phyloP scores from a whole-genome alignment of 1,139 yeast genomes.

The Yamadazyma siamensis region DNA sequence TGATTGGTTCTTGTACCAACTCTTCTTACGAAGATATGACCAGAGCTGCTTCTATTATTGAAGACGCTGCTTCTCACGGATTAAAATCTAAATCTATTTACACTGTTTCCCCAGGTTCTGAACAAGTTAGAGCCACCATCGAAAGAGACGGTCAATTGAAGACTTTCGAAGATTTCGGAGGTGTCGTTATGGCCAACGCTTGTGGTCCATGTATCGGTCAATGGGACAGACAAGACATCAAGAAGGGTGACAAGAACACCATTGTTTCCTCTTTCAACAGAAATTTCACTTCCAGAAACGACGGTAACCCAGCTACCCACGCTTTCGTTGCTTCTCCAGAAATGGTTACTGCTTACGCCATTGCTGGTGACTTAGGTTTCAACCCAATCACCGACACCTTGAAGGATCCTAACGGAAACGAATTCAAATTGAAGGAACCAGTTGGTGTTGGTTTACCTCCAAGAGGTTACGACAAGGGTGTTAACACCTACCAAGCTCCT shows the following conservation, averaged over 20 bases:
- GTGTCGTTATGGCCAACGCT: constrained; percentile 94
- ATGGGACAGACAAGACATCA: constrained; percentile 97
- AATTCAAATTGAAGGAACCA: constrained; percentile 90
- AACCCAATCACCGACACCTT: constrained; percentile 96
- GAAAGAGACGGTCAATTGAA: constrained; percentile 94
- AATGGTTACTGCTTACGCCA: constrained; percentile 92
- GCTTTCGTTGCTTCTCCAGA: constrained; percentile 99
- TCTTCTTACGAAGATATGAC: constrained; percentile 99
- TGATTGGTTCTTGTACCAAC: constrained; percentile 99
- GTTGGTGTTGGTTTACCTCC: constrained; percentile 90
- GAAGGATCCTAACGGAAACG: constrained; percentile 92
- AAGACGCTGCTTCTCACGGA: constrained; percentile 89
- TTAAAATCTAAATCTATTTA: constrained; percentile 84
- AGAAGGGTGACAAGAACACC: constrained; percentile 98
- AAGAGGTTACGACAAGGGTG: constrained; percentile 92
- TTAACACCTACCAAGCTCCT: constrained; percentile 96
- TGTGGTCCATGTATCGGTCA: constrained; percentile 99
- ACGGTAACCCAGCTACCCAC: constrained; percentile 97
- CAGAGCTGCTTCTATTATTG: constrained; percentile 91
- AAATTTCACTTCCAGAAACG: constrained; percentile 98
- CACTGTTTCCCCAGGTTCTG: constrained; percentile 98
- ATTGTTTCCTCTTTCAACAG: constrained; percentile 98
- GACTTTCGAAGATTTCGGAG: constrained; percentile 90
- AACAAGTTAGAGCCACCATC: constrained; percentile 97
- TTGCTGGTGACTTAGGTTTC: constrained; percentile 97